Evolutionary conservation across 306 rosid genomes (phyloP), one percentile per base, ranked within the genome.

Genomic region (Dalbergia cochinchinensis): DNA sequence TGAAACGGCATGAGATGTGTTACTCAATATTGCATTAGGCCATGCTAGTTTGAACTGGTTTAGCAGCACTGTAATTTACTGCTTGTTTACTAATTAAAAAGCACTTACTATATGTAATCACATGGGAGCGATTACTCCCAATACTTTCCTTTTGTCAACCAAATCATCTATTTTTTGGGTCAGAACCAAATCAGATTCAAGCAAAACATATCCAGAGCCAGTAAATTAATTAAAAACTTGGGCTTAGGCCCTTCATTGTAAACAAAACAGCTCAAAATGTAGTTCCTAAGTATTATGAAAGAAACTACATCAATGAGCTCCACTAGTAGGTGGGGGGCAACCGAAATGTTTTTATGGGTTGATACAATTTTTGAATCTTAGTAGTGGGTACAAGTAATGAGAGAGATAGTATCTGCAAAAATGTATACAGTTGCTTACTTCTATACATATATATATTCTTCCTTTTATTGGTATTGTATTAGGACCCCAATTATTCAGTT

Each of bases 401-500:
- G 39, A 77, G 69, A 66, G 44, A 66, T 62, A 70, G 66, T 73
- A 44, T 86, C 86, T 86, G 88, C 90, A 86, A 86, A 86, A 90
- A 60, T 48, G 82, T 83, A 61, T 83, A 88, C 80, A 73, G 62
- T 81, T 65, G 53, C 61, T 63, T 73, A 63, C 58, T 75, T 83
- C 54, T 83, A 85, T 80, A 60, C 70, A 16, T 54, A 50, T 54
- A n/a, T 54, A 54, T 54, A 54, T 37, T 83, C 88, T 83, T 86
- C 83, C 81, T 39, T 63, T 86, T 84, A 85, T 85, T 86, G 48
- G 73, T 81, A 83, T 75, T 80, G 86, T 77, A 81, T 78, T 69
- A 74, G 68, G 91, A 82, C 90, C 89, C 91, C 87, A 73, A 47
- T 91, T 90, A 90, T 90, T 90, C 79, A 65, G 61, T 51, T 71